Evolutionary conservation across 345 rosid genomes (phyloP).

Genomic region (Eucalyptus tenuipes): DNA sequence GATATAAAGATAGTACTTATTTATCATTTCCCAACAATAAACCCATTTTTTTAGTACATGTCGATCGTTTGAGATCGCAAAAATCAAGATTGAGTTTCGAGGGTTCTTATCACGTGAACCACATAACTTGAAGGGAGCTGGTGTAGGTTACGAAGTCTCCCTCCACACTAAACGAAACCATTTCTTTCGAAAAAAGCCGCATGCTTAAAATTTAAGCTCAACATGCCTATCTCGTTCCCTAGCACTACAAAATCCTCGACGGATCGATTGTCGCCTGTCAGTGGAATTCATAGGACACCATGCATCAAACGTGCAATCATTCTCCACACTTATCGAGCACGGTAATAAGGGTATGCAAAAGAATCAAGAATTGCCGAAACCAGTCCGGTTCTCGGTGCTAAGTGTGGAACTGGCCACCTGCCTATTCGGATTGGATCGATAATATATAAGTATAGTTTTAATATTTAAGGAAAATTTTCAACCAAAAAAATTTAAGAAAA

Average conservation of each 20-base stretch:
- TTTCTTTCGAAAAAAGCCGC: background rate
- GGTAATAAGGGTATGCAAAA: no score
- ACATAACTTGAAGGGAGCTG: background rate
- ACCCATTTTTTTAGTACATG: background rate
- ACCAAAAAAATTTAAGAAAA: no score
- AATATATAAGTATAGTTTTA: no score
- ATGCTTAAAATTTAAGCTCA: background rate
- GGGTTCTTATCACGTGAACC: background rate
- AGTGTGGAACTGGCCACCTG: fast-evolving
- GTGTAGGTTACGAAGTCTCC: background rate
- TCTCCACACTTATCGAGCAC: fast-evolving
- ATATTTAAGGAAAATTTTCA: no score
- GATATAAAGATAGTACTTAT: background rate
- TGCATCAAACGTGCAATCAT: background rate
- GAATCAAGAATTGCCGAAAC: fast-evolving
- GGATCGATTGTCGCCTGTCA: background rate
- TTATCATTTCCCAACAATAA: background rate
- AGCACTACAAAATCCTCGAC: background rate
- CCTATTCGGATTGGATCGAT: no score
- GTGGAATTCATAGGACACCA: no score
- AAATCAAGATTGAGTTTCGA: background rate
- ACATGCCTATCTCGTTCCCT: background rate
- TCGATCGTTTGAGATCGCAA: background rate
- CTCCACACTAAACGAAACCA: background rate
- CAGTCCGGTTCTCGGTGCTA: fast-evolving